Percentiles rank a stretch among this genome's conserved stretches.
phyloP scores from a whole-genome alignment of 1,284 basidiomycete genomes.

The Microbotryomycetes sp. region DNA sequence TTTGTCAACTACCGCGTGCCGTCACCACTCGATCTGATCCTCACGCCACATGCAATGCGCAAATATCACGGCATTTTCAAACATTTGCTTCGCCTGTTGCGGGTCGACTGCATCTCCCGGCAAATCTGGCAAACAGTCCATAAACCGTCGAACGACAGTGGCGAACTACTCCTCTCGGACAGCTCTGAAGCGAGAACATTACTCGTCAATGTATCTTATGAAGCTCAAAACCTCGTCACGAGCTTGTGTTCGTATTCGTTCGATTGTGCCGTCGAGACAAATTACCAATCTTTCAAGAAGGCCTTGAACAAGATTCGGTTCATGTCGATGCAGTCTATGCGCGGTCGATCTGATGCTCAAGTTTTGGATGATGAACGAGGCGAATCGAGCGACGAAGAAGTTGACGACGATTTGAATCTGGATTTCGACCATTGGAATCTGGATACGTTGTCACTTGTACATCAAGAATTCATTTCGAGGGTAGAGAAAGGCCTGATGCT shows the following conservation, averaged over 20 bases:
- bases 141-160: neutral
- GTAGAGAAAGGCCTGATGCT: neutral
- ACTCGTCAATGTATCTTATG: neutral
- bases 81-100: neutral
- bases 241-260: neutral
- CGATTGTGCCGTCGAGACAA: neutral
- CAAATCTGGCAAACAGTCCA: neutral
- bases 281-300: neutral
- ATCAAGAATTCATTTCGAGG: neutral
- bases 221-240: neutral
- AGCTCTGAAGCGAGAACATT: neutral
- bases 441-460: conserved; percentile 1
- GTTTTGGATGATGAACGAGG: neutral
- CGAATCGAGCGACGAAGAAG: neutral
- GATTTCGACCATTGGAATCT: no score
- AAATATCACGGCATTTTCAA: conserved; percentile 7
- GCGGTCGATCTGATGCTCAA: neutral
- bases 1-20: conserved; percentile 3
- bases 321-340: neutral
- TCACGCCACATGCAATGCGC: neutral
- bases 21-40: conserved; percentile 3
- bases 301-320: neutral
- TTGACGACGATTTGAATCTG: neutral
- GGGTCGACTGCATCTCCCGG: conserved; percentile 2
- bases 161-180: neutral